Base-by-base conservation (phyloP, 352 stramenopile species). In the Globisporangium apiculatum region DNA sequence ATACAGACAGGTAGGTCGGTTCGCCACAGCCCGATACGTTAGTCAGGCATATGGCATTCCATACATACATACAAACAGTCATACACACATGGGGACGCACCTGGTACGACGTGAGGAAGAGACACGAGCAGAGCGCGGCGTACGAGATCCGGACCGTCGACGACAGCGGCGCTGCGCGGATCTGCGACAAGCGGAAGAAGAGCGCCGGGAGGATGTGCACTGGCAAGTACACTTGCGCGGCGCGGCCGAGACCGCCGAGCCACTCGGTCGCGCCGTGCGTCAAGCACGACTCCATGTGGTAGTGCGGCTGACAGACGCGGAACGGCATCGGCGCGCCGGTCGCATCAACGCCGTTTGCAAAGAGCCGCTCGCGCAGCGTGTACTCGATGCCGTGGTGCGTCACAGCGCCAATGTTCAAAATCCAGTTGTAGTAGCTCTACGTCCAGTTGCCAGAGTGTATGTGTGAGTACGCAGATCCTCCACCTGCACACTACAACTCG, bases 371-470 rank as follows among this genome's bases (percentile, higher is more conserved):
- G 51, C 85, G 79, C 7, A 91, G 53, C 24, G 77, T 78, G 64
- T 87, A 87, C 50, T 91, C 77, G 17, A 91, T 53, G 1, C 83
- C 85, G 53, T 91, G 63, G 60, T 92, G 73, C 24, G 73, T 93
- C 24, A 95, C 74, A 37, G 61, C 74, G 2, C 83, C 83, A 51
- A 88, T 84, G 14, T 75, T 71, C 31, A 86, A 73, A 59, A 95
- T 91, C 79, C 84, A 93, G 41, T 89, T 79, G 69, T 93, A 91
- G 58, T 94, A 94, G 49, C 75, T 64, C 84, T 94, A 62, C 5
- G 5, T 45, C 41, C 7, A 45, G 50, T 9, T 7, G 9, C 51
- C 31, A 48, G 9, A 7, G 12, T 52, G 18, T 37, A 7, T 53
- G 18, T 35, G 5, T 10, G 6, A n/a, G 9, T 7, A 56, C 31